phyloP scores from a whole-genome alignment of 495 filamentous ascomycete genomes.

The Hypoxylon lenormandii region DNA sequence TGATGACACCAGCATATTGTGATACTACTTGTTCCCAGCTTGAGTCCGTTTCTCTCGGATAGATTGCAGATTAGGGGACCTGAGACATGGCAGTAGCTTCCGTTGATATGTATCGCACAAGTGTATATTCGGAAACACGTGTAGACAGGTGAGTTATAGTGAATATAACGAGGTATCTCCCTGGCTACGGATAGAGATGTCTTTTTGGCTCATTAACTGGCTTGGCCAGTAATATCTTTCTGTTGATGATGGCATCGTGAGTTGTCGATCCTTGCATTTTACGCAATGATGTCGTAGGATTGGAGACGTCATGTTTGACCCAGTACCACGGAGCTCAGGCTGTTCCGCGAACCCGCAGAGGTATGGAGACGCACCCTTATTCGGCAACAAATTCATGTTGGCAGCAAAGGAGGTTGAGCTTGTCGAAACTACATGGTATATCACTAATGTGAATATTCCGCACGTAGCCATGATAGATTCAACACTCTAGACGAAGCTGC shows the following conservation, averaged over 20 bases:
- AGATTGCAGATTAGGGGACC: neutral
- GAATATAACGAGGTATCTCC: constrained; percentile 13
- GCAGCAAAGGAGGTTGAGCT: neutral
- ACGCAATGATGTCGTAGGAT: constrained; percentile 21
- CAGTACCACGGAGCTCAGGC: constrained; percentile 27
- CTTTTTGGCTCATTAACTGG: too few species aligned
- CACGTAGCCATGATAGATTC: too few species aligned
- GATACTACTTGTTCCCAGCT: constrained; percentile 14
- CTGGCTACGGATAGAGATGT: constrained; percentile 9
- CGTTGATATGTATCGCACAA: neutral
- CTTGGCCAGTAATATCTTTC: too few species aligned
- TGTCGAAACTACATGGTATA: neutral
- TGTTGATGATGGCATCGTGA: constrained; percentile 23
- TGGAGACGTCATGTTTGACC: constrained; percentile 38
- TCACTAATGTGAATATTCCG: neutral
- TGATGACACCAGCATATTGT: neutral
- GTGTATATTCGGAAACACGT: neutral
- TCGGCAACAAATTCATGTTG: too few species aligned
- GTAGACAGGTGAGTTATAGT: neutral
- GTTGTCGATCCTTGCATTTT: constrained; percentile 25
- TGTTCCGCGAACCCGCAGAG: constrained; percentile 17
- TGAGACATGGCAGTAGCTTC: neutral
- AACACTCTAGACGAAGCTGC: too few species aligned
- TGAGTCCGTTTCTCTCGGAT: constrained; percentile 9
- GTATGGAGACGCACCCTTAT: constrained; percentile 7